Evolutionary conservation across 371 early-diverging fungal species (phyloP).

Genomic region (Syncephalastrum racemosum): DNA sequence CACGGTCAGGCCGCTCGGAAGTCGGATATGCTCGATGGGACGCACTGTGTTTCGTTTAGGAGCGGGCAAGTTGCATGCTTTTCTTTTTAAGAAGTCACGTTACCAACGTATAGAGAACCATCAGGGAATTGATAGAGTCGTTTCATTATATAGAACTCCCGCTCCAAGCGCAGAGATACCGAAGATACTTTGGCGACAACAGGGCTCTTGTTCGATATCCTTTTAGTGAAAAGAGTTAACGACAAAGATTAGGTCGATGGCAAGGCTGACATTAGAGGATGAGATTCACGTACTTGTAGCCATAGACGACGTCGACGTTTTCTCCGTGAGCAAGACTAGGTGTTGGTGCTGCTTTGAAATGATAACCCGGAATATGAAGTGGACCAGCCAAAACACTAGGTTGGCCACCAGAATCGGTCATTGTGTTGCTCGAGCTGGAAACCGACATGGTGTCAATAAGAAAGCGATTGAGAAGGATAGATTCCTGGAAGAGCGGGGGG

Average conservation of each 20-base stretch:
- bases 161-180: conserved; percentile 37
- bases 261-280: neutral
- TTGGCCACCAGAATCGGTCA: conserved; percentile 27
- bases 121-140: conserved; percentile 35
- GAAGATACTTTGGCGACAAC: conserved; percentile 43
- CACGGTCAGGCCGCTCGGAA: conserved; percentile 37
- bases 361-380: conserved; percentile 45
- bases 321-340: conserved; percentile 38
- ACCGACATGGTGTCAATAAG: neutral
- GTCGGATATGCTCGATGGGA: conserved; percentile 37
- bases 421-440: conserved; percentile 1
- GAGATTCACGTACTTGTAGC: conserved; percentile 30
- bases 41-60: conserved; percentile 19
- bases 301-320: conserved; percentile 37
- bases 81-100: neutral
- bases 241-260: neutral
- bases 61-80: neutral
- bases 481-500: too few relatives aligned
- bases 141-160: conserved; percentile 45
- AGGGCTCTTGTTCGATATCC: conserved; percentile 36
- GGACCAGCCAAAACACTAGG: conserved; percentile 18
- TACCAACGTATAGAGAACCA: conserved; percentile 36
- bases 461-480: too few relatives aligned
- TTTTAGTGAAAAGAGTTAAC: conserved; percentile 2
- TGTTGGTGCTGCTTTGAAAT: conserved; percentile 33